These are phyloP conservation scores for Astragalus membranaceus DNA, from an alignment of 306 rosid species.

Conservation along the genomic window DNA sequence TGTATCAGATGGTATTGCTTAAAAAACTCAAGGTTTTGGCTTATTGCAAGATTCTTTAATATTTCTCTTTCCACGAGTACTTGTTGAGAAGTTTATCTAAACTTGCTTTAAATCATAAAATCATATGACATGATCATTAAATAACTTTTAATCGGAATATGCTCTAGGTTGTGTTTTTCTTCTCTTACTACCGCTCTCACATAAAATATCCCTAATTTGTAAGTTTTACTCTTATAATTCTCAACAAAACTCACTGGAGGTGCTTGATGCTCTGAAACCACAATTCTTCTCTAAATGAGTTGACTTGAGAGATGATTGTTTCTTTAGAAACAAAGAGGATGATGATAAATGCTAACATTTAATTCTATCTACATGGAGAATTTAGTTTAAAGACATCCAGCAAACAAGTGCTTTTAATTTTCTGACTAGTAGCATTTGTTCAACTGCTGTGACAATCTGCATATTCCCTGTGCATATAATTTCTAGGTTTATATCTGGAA, in stretches of 20 bases:
- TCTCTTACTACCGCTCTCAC: not conserved
- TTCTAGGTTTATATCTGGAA: not conserved
- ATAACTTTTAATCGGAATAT: not conserved
- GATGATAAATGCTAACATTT: not conserved
- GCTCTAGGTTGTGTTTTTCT: not conserved
- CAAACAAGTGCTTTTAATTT: not conserved
- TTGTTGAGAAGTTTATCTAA: too few relatives aligned
- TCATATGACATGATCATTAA: not conserved
- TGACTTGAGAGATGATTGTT: not conserved
- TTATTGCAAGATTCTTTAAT: too few relatives aligned
- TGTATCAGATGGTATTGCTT: too few relatives aligned
- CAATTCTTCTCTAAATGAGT: not conserved
- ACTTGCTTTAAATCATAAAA: too few relatives aligned
- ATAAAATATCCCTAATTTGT: not conserved
- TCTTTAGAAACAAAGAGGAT: not conserved
- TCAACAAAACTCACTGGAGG: not conserved
- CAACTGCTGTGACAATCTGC: not conserved
- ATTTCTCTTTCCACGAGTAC: too few relatives aligned
- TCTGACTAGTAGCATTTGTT: not conserved
- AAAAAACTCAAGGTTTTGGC: too few relatives aligned
- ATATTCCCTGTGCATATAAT: not conserved
- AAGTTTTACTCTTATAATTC: not conserved
- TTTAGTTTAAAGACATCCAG: not conserved
- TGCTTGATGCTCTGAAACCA: conserved; percentile 3
- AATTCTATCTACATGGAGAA: not conserved